A percentile compares a stretch with the other conserved stretches of the same genome.
These are phyloP conservation scores for Mycena sanguinolenta DNA, from an alignment of 768 basidiomycete genomes.

Conservation along the genomic window DNA sequence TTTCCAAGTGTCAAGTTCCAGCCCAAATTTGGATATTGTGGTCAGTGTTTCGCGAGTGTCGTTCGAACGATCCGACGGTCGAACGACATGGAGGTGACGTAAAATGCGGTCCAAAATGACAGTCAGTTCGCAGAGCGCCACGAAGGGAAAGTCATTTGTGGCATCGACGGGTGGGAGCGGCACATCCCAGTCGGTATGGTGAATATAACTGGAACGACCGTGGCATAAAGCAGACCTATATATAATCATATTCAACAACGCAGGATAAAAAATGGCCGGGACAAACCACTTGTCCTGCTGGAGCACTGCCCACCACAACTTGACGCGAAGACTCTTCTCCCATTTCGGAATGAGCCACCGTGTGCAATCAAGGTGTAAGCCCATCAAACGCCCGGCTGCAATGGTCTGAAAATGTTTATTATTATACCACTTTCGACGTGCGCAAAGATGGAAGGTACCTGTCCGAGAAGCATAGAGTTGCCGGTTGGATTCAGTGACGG, in stretches of 20 bases:
- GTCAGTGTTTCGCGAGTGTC: slow-evolving; percentile 32
- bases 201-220: slow-evolving; percentile 37
- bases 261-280: neutral
- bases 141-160: slow-evolving; percentile 31
- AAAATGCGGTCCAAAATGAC: slow-evolving; percentile 35
- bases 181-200: slow-evolving; percentile 36
- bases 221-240: slow-evolving; percentile 35
- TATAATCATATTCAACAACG: neutral
- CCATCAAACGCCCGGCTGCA: slow-evolving; percentile 38
- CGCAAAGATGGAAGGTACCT: slow-evolving; percentile 16
- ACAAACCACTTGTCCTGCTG: slow-evolving; percentile 38
- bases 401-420: slow-evolving; percentile 27
- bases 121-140: slow-evolving; percentile 34
- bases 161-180: slow-evolving; percentile 34
- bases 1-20: slow-evolving; percentile 38
- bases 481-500: slow-evolving; percentile 39
- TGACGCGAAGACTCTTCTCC: slow-evolving; percentile 35
- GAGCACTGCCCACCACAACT: slow-evolving; percentile 37
- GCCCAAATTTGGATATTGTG: slow-evolving; percentile 32
- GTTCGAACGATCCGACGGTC: slow-evolving; percentile 23
- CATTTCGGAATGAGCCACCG: slow-evolving; percentile 36
- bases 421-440: neutral
- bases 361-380: slow-evolving; percentile 33
- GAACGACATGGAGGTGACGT: slow-evolving; percentile 30
- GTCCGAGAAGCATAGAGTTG: slow-evolving; percentile 37